These are phyloP conservation scores for Pulveroboletus frians DNA, from an alignment of 768 basidiomycete genomes.

Conservation along the genomic window DNA sequence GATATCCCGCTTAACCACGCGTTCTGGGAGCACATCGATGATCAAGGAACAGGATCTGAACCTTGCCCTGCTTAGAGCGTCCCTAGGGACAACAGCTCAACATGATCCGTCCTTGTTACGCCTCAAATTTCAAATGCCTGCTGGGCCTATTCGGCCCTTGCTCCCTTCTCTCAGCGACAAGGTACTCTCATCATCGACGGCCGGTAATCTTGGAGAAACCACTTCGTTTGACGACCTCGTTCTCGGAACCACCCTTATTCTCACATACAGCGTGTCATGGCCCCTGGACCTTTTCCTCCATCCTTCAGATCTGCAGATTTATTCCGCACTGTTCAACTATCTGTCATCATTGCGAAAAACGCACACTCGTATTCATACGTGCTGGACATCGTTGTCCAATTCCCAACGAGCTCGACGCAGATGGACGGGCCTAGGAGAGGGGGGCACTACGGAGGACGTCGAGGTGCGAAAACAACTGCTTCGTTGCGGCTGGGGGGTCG, in stretches of 20 bases:
- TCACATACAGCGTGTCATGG: constrained; percentile 75
- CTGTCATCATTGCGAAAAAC: constrained; percentile 80
- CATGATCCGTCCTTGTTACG: constrained; percentile 72
- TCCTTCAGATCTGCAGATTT: constrained; percentile 64
- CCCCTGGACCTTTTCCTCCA: constrained; percentile 88
- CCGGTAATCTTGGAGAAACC: constrained; percentile 33
- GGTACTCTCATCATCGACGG: constrained; percentile 39
- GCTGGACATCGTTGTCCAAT: constrained; percentile 84
- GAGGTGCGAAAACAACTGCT: constrained; percentile 59
- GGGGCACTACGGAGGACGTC: constrained; percentile 70
- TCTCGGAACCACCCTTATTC: constrained; percentile 69
- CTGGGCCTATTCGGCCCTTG: constrained; percentile 76
- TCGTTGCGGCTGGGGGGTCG: constrained; percentile 81
- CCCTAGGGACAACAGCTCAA: constrained; percentile 83
- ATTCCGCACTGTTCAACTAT: constrained; percentile 76
- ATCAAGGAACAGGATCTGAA: constrained; percentile 91
- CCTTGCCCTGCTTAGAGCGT: constrained; percentile 80
- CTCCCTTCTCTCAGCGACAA: constrained; percentile 61
- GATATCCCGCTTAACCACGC: constrained; percentile 65
- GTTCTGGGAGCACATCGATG: constrained; percentile 61
- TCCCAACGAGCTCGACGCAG: constrained; percentile 76
- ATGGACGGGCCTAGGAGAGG: constrained; percentile 86
- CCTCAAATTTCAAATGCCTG: constrained; percentile 72
- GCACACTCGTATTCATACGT: constrained; percentile 71
- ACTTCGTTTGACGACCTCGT: constrained; percentile 68